Evolutionary conservation across 176 grass and related monocot genomes (phyloP).

Genomic region (Triticum turgidum): DNA sequence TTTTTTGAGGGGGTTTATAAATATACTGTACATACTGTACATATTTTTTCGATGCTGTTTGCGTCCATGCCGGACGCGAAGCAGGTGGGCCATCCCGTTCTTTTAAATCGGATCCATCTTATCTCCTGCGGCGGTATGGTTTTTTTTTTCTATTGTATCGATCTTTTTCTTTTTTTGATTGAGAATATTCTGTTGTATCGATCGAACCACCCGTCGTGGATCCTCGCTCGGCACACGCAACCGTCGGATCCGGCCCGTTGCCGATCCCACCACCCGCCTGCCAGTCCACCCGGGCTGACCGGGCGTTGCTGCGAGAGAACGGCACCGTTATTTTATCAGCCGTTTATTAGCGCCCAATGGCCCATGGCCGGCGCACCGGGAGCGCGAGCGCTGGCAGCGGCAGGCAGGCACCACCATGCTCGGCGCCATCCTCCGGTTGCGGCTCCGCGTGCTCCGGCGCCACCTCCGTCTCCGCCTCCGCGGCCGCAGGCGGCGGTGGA

Average conservation of each 20-base stretch:
- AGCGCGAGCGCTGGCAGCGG: not conserved
- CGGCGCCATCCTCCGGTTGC: conserved; percentile 36
- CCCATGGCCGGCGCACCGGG: not conserved
- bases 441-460: conserved; percentile 34
- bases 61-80: no score
- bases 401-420: conserved; percentile 33
- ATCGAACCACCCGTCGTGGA: no score
- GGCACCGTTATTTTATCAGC: not conserved
- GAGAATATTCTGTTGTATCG: no score
- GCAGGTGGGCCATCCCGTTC: no score
- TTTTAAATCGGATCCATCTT: no score
- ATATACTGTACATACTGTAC: no score
- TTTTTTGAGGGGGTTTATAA: no score
- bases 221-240: no score
- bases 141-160: no score
- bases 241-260: not conserved
- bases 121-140: no score
- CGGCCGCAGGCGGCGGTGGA: not conserved
- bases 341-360: not conserved
- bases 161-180: no score
- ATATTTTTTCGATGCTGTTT: no score
- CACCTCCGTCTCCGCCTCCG: conserved; percentile 44
- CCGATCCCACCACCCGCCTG: not conserved
- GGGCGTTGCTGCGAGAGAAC: not conserved
- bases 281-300: not conserved